A percentile compares a stretch with the other conserved stretches of the same genome.
These are phyloP conservation scores for Ceratobasidium sp. DNA, from an alignment of 1,284 basidiomycete species.

Conservation along the genomic window DNA sequence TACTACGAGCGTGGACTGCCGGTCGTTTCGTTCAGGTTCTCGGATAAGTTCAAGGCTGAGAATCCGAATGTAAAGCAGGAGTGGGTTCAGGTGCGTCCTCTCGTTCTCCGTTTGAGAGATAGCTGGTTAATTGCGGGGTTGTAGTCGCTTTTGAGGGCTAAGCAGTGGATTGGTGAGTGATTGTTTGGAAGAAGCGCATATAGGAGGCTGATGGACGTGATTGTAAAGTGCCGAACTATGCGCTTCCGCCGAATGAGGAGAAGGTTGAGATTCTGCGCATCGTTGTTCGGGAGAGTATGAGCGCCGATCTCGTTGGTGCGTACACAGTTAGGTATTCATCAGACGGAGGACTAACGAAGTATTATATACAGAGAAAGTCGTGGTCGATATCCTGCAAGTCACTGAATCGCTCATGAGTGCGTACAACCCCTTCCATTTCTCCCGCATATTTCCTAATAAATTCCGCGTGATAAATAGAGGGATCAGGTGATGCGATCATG, in stretches of 20 bases:
- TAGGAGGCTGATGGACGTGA: constrained; percentile 61
- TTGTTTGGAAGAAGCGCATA: constrained; percentile 1
- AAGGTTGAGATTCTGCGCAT: constrained; percentile 86
- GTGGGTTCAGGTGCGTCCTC: too few relatives aligned
- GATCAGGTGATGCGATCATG: constrained; percentile 25
- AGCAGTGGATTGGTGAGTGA: constrained; percentile 72
- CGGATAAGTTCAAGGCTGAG: constrained; percentile 77
- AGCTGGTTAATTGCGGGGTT: too few relatives aligned
- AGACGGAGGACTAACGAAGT: not conserved
- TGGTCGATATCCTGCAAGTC: constrained; percentile 46
- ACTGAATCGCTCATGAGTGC: constrained; percentile 49
- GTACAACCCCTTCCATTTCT: constrained; percentile 20
- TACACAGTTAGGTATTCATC: constrained; percentile 33
- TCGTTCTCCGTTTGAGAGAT: too few relatives aligned
- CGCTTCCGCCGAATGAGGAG: constrained; percentile 78
- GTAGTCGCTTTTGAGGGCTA: constrained; percentile 75
- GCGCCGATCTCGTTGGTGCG: constrained; percentile 76
- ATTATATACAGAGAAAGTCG: constrained; percentile 36
- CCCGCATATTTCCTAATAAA: not conserved
- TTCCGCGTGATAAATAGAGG: not conserved
- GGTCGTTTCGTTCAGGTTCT: constrained; percentile 92
- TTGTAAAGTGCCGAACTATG: constrained; percentile 83
- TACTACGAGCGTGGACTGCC: constrained; percentile 85
- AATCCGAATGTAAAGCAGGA: constrained; percentile 85
- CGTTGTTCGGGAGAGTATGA: constrained; percentile 79